Percentiles rank a stretch among this genome's conserved stretches.
Evolutionary conservation across 495 filamentous ascomycete genomes (phyloP).

Genomic region (Paragyromitra xinjiangensis): DNA sequence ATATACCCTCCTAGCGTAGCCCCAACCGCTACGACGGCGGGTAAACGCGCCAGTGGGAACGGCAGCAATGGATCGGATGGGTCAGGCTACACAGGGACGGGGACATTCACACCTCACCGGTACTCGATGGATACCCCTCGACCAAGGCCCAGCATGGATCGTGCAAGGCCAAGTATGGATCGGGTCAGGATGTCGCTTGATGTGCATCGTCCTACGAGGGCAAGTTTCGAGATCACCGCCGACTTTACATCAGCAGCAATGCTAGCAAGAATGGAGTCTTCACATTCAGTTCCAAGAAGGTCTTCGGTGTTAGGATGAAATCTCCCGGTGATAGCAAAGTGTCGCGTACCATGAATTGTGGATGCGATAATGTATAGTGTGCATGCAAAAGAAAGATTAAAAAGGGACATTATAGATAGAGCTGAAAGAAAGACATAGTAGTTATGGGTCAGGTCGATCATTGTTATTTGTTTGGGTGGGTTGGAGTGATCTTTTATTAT

Average conservation of each 20-base stretch:
- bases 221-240: slow-evolving; percentile 82
- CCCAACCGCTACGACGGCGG: slow-evolving; percentile 78
- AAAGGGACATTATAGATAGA: slow-evolving; percentile 52
- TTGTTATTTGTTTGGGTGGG: slow-evolving; percentile 48
- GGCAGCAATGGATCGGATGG: slow-evolving; percentile 95
- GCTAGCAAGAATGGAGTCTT: slow-evolving; percentile 79
- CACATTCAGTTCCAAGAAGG: slow-evolving; percentile 49
- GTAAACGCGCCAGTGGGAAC: slow-evolving; percentile 79
- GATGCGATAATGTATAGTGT: slow-evolving; percentile 53
- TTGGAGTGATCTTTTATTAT: slow-evolving; percentile 48
- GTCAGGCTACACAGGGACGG: slow-evolving; percentile 67
- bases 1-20: slow-evolving; percentile 91
- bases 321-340: slow-evolving; percentile 16
- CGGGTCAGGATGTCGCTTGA: slow-evolving; percentile 79
- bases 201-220: slow-evolving; percentile 65
- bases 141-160: slow-evolving; percentile 59
- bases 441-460: slow-evolving; percentile 45
- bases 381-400: slow-evolving; percentile 28
- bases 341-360: neutral
- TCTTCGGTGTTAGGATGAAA: slow-evolving; percentile 40
- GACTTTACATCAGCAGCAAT: slow-evolving; percentile 91
- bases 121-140: slow-evolving; percentile 67
- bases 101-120: slow-evolving; percentile 63
- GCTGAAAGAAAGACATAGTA: slow-evolving; percentile 33
- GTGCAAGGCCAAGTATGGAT: slow-evolving; percentile 76